Conservation (phyloP, 2,329 filamentous ascomycete species). For the Purpureocillium lavendulum region DNA sequence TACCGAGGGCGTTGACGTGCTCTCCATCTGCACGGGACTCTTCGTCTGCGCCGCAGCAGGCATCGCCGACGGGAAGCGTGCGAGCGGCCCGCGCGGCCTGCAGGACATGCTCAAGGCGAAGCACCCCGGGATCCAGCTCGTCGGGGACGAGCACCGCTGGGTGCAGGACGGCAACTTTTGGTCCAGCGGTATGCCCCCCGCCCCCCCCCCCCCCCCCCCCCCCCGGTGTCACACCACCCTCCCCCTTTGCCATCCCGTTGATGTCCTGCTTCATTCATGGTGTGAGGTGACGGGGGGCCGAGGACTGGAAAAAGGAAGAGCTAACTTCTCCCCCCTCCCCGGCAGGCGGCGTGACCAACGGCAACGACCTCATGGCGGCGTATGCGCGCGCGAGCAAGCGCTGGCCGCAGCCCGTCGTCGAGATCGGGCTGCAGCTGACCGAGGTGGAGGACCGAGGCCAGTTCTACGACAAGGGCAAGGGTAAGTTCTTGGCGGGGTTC, state of each 20-base stretch:
- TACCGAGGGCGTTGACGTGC: slow-evolving; percentile 32
- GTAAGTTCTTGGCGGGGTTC: slow-evolving; percentile 21
- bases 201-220: too few species aligned
- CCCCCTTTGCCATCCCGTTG: too few species aligned
- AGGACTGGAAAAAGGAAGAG: too few species aligned
- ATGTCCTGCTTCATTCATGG: too few species aligned
- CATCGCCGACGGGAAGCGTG: slow-evolving; percentile 34
- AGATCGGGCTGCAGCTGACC: slow-evolving; percentile 32
- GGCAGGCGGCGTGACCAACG: slow-evolving; percentile 48
- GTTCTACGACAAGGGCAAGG: slow-evolving; percentile 30
- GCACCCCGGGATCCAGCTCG: slow-evolving; percentile 30
- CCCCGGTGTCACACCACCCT: too few species aligned
- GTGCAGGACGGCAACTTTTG: slow-evolving; percentile 44
- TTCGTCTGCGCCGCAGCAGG: slow-evolving; percentile 40
- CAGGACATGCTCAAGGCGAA: slow-evolving; percentile 28
- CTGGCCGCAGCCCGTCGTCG: slow-evolving; percentile 33
- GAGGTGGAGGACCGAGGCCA: slow-evolving; percentile 42
- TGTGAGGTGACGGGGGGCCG: too few species aligned
- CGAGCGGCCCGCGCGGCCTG: slow-evolving; percentile 37
- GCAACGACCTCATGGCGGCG: slow-evolving; percentile 45
- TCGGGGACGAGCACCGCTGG: slow-evolving; percentile 41
- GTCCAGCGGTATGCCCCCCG: slow-evolving; percentile 35
- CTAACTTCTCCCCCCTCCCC: too few species aligned
- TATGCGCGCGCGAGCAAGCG: slow-evolving; percentile 36
- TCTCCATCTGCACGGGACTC: slow-evolving; percentile 44